Evolutionary conservation across 768 basidiomycete species (phyloP).

Genomic region (Termitomyces sp.): DNA sequence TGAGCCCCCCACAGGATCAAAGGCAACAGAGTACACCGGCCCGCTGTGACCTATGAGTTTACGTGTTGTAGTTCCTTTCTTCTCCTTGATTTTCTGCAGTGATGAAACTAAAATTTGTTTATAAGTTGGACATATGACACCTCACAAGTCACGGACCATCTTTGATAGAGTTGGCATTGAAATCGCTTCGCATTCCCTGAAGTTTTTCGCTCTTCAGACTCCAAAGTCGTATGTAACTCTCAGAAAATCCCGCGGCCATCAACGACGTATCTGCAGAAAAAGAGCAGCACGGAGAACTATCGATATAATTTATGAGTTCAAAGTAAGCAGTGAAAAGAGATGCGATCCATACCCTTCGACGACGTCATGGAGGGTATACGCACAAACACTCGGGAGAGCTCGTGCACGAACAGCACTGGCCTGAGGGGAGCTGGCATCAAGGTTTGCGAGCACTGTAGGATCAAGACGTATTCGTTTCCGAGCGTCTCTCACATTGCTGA

Average conservation of each 20-base stretch:
- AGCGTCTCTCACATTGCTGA: constrained; percentile 82
- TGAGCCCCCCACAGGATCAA: constrained; percentile 88
- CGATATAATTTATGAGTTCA: neutral
- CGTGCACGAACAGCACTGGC: constrained; percentile 49
- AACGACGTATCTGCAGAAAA: constrained; percentile 90
- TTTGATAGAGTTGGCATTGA: constrained; percentile 54
- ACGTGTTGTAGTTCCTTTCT: constrained; percentile 78
- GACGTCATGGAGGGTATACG: constrained; percentile 91
- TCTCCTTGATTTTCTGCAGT: constrained; percentile 65
- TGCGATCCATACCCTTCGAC: constrained; percentile 74
- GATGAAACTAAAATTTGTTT: constrained; percentile 40
- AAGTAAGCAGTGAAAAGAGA: neutral
- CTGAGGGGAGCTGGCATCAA: constrained; percentile 56
- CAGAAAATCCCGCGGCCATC: constrained; percentile 92
- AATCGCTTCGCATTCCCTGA: constrained; percentile 71
- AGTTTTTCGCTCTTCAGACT: constrained; percentile 90
- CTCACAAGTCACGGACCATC: constrained; percentile 48
- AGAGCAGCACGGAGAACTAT: constrained; percentile 75
- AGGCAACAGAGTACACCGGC: constrained; percentile 90
- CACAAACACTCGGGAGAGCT: constrained; percentile 87
- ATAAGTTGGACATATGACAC: neutral
- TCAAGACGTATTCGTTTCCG: constrained; percentile 90
- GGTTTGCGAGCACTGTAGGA: constrained; percentile 52
- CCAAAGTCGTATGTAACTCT: constrained; percentile 95
- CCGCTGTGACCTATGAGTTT: constrained; percentile 97